These are phyloP conservation scores for Yarrowia sp. DNA, from an alignment of 805 yeast species.

Conservation along the genomic window DNA sequence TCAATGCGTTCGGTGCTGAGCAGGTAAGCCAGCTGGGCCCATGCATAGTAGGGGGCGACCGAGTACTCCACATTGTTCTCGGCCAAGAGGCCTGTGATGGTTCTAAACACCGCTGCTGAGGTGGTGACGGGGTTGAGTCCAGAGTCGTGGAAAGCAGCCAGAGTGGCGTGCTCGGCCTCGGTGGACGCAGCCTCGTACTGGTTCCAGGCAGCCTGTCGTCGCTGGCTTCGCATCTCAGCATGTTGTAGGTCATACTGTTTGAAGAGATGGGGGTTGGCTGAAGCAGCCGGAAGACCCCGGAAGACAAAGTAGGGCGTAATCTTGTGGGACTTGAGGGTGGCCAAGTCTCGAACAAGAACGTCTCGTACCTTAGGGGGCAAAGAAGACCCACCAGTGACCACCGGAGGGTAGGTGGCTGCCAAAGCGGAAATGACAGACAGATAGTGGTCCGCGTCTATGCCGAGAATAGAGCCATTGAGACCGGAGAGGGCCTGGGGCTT, in stretches of 20 bases:
- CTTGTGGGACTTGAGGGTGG: conserved; percentile 54
- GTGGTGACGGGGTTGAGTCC: conserved; percentile 26
- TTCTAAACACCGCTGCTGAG: conserved; percentile 35
- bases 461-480: conserved; percentile 64
- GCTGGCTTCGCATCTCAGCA: conserved; percentile 28
- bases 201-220: conserved; percentile 41
- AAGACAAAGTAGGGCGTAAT: conserved; percentile 80
- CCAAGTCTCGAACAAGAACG: conserved; percentile 60
- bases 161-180: conserved; percentile 31
- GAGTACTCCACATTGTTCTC: conserved; percentile 58
- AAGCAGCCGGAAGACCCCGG: conserved; percentile 55
- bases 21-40: conserved; percentile 75
- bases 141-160: conserved; percentile 34
- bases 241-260: conserved; percentile 25
- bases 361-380: conserved; percentile 58
- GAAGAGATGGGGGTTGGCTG: conserved; percentile 34
- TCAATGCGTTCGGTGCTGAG: conserved; percentile 55
- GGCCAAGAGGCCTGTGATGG: conserved; percentile 56
- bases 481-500: conserved; percentile 60
- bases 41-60: conserved; percentile 78
- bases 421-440: conserved; percentile 47
- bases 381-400: conserved; percentile 12
- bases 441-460: conserved; percentile 82
- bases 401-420: conserved; percentile 13
- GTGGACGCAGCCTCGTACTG: conserved; percentile 40